phyloP scores from a whole-genome alignment of 306 rosid species.

The Trichosanthes truncata region DNA sequence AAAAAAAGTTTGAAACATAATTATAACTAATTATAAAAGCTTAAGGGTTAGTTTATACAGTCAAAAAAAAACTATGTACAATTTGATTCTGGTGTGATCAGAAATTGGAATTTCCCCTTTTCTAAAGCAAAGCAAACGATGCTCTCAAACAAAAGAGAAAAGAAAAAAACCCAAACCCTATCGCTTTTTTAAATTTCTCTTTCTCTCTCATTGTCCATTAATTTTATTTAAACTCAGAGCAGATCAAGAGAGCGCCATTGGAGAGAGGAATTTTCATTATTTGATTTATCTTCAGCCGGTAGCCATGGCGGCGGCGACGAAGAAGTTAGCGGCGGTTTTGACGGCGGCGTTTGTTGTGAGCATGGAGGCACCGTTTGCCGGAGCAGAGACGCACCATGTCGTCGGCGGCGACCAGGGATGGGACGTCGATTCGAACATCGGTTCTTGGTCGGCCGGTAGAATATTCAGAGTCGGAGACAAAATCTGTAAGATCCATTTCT shows the following conservation, averaged over 20 bases:
- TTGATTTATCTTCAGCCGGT: not conserved
- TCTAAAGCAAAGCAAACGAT: not conserved
- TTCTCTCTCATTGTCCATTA: not conserved
- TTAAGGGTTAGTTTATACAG: too few relatives aligned
- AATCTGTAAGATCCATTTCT: slow-evolving; percentile 39
- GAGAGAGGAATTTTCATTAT: not conserved
- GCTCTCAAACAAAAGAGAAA: not conserved
- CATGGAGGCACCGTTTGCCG: not conserved
- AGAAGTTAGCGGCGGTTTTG: not conserved
- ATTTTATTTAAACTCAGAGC: not conserved
- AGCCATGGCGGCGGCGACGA: not conserved
- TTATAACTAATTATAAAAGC: not conserved
- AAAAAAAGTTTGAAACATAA: not conserved
- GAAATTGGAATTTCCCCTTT: not conserved
- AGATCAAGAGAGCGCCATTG: not conserved
- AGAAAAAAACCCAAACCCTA: not conserved
- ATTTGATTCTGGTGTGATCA: not conserved
- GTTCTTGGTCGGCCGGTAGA: slow-evolving; percentile 51
- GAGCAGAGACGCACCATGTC: slow-evolving; percentile 50
- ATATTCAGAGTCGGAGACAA: slow-evolving; percentile 64
- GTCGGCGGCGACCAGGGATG: slow-evolving; percentile 86
- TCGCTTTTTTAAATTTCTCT: not conserved
- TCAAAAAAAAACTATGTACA: too few relatives aligned
- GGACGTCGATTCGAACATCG: slow-evolving; percentile 50
- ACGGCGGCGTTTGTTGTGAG: not conserved